Evolutionary conservation across 75 land plant species (phyloP), one percentile per base, ranked within the genome.

Genomic region (Picea sitchensis): DNA sequence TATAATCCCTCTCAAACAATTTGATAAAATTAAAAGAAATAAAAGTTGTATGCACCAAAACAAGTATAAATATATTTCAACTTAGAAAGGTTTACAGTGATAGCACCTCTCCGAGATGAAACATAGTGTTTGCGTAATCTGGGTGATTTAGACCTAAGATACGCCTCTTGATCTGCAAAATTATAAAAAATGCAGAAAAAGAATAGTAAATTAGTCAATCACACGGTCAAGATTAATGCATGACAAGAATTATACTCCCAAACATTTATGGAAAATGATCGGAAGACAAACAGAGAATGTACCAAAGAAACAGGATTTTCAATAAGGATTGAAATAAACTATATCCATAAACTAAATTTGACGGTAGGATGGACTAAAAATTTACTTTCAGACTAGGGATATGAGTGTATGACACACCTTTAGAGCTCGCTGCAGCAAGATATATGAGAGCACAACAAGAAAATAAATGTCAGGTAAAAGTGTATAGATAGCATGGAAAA

Each of bases 41-140:
- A 21, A 58, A 75, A n/a, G 18, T 74, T 41, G 61, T 14, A 14
- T 21, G 76, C 21, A 61, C 30, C 11, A 20, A 26, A 41, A 4
- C 58, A 44, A 21, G 13, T 26, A 21, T 21, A 30, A 34, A 23
- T 13, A 54, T 56, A 71, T 54, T 34, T 79, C 59, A 51, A 79
- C 23, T 76, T 79, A 23, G 60, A 57, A 30, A 31, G 47, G 77
- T 38, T 56, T 51, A 77, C 59, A 57, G 20, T 14, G 31, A 36
- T 26, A 79, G 15, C 15, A 96, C 99, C 86, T 73, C 85, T 51
- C 92, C 99, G 78, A 97, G 90, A 80, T 95, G 96, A 86, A 93
- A 93, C 96, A 97, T 88, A 13, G 99, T 95, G 76, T 91, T 87
- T 73, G 99, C 94, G 84, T 92, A 97, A 65, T 97, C 99, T 54